Evolutionary conservation across 495 filamentous ascomycete species (phyloP).

Genomic region (Trypethelium eluteriae): DNA sequence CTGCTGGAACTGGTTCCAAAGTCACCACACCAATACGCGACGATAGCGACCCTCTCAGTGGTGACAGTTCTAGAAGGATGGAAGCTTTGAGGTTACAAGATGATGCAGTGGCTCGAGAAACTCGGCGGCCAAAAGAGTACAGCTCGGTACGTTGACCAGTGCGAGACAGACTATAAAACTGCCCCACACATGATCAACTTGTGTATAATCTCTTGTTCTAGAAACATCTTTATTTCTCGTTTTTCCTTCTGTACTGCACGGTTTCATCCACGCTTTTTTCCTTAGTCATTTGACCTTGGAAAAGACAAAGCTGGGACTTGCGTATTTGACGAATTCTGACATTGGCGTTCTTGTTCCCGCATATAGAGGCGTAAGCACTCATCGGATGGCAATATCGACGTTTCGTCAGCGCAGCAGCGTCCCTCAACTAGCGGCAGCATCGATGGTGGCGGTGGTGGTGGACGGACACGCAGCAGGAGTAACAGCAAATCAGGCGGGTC

Average conservation of each 20-base stretch:
- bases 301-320: not conserved
- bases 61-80: conserved; percentile 76
- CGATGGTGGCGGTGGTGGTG: not conserved
- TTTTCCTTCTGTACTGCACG: not conserved
- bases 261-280: not conserved
- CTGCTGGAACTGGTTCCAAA: conserved; percentile 37
- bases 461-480: not conserved
- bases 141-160: conserved; percentile 40
- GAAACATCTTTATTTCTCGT: not conserved
- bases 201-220: not conserved
- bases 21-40: conserved; percentile 50
- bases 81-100: conserved; percentile 81
- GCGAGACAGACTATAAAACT: conserved; percentile 7
- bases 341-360: conserved; percentile 8
- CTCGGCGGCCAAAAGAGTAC: conserved; percentile 43
- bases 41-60: conserved; percentile 65
- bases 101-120: conserved; percentile 43
- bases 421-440: conserved; percentile 4
- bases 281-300: not conserved
- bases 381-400: conserved; percentile 2
- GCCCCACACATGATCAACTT: conserved; percentile 9
- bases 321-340: not conserved
- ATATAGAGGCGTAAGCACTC: conserved; percentile 12
- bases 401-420: not conserved
- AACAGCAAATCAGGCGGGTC: conserved; percentile 9